These are phyloP conservation scores for Helichrysum umbraculigerum DNA, from an alignment of 129 eudicot species.

Conservation along the genomic window DNA sequence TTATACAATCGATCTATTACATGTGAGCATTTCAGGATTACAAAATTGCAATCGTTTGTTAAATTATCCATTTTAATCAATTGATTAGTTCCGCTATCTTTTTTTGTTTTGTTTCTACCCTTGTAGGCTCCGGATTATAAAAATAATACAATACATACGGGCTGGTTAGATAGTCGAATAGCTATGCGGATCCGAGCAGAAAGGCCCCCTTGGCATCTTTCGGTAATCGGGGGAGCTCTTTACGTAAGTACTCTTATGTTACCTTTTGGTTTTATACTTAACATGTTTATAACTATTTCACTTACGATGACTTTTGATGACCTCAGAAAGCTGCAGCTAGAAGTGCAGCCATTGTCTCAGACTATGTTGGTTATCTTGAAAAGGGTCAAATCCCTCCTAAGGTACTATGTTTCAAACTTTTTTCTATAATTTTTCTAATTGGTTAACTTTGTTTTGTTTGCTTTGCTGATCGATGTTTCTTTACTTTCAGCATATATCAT, in stretches of 20 bases:
- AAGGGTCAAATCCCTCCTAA: slow-evolving; percentile 99
- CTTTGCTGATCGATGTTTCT: slow-evolving; percentile 5
- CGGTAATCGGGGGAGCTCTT: slow-evolving; percentile 98
- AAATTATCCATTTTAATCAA: background rate
- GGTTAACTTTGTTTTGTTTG: background rate
- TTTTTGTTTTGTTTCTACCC: background rate
- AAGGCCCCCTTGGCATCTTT: slow-evolving; percentile 99
- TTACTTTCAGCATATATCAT: slow-evolving; percentile 89
- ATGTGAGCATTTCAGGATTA: slow-evolving; percentile 48
- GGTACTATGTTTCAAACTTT: slow-evolving; percentile 36
- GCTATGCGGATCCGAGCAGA: slow-evolving; percentile 99
- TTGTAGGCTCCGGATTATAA: slow-evolving; percentile 88
- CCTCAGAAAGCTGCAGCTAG: slow-evolving; percentile 96
- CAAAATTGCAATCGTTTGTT: background rate
- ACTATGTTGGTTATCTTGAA: slow-evolving; percentile 96
- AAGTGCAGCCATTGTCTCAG: slow-evolving; percentile 96
- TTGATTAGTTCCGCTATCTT: background rate
- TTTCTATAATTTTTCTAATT: background rate
- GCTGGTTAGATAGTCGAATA: slow-evolving; percentile 98
- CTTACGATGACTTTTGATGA: slow-evolving; percentile 26
- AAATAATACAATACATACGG: slow-evolving; percentile 94
- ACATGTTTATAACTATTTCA: slow-evolving; percentile 18
- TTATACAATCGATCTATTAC: slow-evolving; percentile 91
- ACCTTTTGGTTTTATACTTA: background rate
- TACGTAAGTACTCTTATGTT: slow-evolving; percentile 51